Conservation (phyloP, 805 yeast species). For the Jamesozyma piceae region DNA sequence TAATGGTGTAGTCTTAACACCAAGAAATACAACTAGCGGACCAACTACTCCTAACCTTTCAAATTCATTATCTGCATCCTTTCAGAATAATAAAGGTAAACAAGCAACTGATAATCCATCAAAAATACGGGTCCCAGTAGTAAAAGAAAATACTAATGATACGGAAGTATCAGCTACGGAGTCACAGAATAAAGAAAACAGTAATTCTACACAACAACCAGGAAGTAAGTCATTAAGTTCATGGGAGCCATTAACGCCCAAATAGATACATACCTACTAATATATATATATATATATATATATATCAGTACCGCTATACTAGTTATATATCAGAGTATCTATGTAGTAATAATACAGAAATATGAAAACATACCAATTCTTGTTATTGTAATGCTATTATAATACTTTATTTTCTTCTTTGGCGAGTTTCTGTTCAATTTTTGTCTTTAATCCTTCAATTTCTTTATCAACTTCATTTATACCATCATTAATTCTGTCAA, state of each 20-base stretch:
- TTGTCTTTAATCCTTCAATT: constrained; percentile 34
- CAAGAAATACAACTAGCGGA: constrained; percentile 19
- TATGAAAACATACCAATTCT: too few species aligned
- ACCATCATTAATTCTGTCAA: constrained; percentile 44
- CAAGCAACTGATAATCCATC: background rate
- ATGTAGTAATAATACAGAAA: too few species aligned
- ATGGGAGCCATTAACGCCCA: constrained; percentile 16
- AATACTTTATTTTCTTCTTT: background rate
- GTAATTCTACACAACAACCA: background rate
- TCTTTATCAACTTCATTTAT: constrained; percentile 37
- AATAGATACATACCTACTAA: constrained; percentile 1
- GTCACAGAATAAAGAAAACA: background rate
- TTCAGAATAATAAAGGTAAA: background rate
- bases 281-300: too few species aligned
- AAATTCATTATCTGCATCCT: background rate
- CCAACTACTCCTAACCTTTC: constrained; percentile 2
- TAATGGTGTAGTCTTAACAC: constrained; percentile 28
- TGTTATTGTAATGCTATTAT: background rate
- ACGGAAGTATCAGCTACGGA: background rate
- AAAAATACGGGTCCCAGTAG: background rate
- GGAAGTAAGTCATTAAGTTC: constrained; percentile 7
- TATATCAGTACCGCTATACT: too few species aligned
- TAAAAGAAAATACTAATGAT: background rate
- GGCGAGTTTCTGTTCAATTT: constrained; percentile 26
- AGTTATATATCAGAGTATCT: too few species aligned